These are phyloP conservation scores for Scleromitrula shiraiana DNA, from an alignment of 2,329 filamentous ascomycete genomes.

Conservation along the genomic window DNA sequence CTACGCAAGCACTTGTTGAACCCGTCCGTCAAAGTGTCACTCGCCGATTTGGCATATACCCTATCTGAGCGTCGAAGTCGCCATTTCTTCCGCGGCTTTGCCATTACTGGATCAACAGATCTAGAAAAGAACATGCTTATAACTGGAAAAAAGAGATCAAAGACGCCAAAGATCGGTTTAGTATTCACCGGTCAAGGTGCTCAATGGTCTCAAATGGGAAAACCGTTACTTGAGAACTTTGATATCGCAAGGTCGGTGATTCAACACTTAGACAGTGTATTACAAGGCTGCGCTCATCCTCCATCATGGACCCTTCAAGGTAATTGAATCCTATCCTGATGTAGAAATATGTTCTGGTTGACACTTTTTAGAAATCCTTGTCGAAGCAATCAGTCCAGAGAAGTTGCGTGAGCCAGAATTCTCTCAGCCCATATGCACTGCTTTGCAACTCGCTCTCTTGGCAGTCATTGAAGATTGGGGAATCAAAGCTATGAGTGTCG, in stretches of 20 bases:
- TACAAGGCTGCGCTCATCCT: background rate
- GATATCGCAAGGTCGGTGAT: background rate
- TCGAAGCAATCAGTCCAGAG: too few species aligned
- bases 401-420: conserved; percentile 5
- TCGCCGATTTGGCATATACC: conserved; percentile 21
- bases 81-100: conserved; percentile 6
- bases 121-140: background rate
- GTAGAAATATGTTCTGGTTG: too few species aligned
- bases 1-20: conserved; percentile 6
- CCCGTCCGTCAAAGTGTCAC: background rate
- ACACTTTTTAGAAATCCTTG: too few species aligned
- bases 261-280: background rate
- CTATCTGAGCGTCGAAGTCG: conserved; percentile 18
- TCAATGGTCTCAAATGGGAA: conserved; percentile 22
- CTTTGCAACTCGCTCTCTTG: conserved; percentile 39
- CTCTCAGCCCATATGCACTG: conserved; percentile 35
- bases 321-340: background rate
- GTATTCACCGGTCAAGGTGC: conserved; percentile 25
- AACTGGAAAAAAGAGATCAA: background rate
- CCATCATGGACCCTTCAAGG: conserved; percentile 5
- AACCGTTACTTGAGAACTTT: conserved; percentile 9
- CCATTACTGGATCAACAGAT: background rate
- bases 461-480: conserved; percentile 37
- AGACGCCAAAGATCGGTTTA: conserved; percentile 1
- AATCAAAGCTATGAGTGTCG: conserved; percentile 32